Percentiles rank a stretch among this genome's conserved stretches.
These are phyloP conservation scores for Fagopyrum tataricum DNA, from an alignment of 148 eudicot genomes.

Conservation along the genomic window DNA sequence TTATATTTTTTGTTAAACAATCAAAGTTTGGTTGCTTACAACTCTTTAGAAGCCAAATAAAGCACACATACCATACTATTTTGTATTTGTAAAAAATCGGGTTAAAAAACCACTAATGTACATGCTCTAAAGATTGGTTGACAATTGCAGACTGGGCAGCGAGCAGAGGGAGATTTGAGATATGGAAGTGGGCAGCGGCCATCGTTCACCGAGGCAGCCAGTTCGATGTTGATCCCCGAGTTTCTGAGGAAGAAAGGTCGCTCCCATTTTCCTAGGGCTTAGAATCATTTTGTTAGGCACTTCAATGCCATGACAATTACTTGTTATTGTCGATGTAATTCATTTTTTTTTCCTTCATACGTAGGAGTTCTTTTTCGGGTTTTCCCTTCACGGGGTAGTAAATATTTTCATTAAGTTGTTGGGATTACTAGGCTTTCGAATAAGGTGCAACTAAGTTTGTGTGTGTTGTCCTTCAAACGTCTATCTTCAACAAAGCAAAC, in stretches of 20 bases:
- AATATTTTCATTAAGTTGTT: conserved; percentile 4
- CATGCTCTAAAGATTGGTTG: not conserved
- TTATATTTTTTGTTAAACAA: no score
- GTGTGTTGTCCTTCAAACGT: not conserved
- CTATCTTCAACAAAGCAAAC: no score
- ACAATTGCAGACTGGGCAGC: conserved; percentile 49
- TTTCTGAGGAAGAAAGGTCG: conserved; percentile 97
- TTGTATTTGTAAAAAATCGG: no score
- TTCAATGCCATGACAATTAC: not conserved
- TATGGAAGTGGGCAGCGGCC: conserved; percentile 49
- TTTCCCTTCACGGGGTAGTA: not conserved
- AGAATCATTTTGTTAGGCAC: conserved; percentile 9
- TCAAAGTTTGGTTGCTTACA: no score
- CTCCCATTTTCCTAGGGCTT: conserved; percentile 88
- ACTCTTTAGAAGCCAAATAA: no score
- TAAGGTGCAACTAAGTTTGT: not conserved
- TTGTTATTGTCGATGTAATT: not conserved
- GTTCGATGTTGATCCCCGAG: conserved; percentile 82
- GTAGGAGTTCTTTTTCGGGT: not conserved
- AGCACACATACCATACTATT: no score
- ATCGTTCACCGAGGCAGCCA: conserved; percentile 55
- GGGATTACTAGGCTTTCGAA: not conserved
- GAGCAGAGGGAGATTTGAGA: conserved; percentile 42
- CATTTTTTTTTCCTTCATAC: not conserved
- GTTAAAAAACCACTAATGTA: no score